phyloP scores from a whole-genome alignment of 306 rosid species.

The Quercus suber region DNA sequence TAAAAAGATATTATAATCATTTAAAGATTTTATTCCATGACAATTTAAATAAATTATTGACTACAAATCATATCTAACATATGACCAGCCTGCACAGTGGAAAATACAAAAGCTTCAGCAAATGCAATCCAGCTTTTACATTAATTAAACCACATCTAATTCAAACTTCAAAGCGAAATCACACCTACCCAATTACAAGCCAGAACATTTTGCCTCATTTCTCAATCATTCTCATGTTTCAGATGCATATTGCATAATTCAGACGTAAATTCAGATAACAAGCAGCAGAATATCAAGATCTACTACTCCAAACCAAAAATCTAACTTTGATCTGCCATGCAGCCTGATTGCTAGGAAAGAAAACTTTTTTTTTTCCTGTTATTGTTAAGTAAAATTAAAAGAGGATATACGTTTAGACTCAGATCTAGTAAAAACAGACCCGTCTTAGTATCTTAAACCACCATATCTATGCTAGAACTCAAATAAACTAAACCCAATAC shows the following conservation, averaged over 20 bases:
- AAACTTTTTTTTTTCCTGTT: not conserved
- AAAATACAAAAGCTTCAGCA: not conserved
- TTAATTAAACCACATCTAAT: not conserved
- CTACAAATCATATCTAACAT: not conserved
- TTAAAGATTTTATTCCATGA: not conserved
- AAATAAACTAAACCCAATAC: not conserved
- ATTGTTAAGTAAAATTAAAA: not conserved
- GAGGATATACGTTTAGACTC: not conserved
- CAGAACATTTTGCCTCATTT: not conserved
- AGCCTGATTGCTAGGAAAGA: not conserved
- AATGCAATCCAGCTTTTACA: not conserved
- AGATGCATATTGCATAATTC: not conserved
- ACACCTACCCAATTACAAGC: conserved; percentile 4
- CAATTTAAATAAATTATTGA: not conserved
- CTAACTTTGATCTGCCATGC: conserved; percentile 9
- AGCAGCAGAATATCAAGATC: conserved; percentile 1
- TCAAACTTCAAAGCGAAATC: not conserved
- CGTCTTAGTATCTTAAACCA: not conserved
- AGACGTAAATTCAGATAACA: not conserved
- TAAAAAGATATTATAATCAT: not conserved
- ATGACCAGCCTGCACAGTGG: not conserved
- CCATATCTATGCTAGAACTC: not conserved
- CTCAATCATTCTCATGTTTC: not conserved
- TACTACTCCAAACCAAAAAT: not conserved
- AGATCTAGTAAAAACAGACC: conserved; percentile 23